Percentiles rank a stretch among this genome's conserved stretches.
phyloP scores from a whole-genome alignment of 805 yeast species.

The Metschnikowia similis region DNA sequence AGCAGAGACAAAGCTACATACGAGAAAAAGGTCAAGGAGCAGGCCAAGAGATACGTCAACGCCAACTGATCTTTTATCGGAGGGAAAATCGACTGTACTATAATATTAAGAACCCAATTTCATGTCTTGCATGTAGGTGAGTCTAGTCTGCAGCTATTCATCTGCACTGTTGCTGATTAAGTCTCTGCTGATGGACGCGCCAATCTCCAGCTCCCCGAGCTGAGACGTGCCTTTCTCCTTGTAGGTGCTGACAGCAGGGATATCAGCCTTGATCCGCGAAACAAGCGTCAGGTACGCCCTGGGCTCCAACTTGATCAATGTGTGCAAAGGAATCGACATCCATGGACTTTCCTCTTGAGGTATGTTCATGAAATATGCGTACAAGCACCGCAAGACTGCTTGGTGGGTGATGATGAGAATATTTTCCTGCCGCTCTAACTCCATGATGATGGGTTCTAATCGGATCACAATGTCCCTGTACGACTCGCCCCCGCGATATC shows the following conservation, averaged over 20 bases:
- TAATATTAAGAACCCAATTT: background rate
- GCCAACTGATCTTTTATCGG: slow-evolving; percentile 7
- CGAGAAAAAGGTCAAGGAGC: slow-evolving; percentile 73
- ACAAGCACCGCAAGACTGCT: slow-evolving; percentile 92
- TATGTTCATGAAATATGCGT: slow-evolving; percentile 97
- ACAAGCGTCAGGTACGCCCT: slow-evolving; percentile 88
- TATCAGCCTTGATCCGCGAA: slow-evolving; percentile 87
- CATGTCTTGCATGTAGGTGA: background rate
- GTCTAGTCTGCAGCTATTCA: background rate
- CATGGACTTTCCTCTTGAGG: slow-evolving; percentile 97
- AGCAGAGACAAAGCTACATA: slow-evolving; percentile 64
- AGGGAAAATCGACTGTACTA: slow-evolving; percentile 4
- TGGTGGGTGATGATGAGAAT: slow-evolving; percentile 95
- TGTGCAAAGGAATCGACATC: slow-evolving; percentile 98
- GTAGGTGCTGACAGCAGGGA: slow-evolving; percentile 96
- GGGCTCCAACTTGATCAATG: slow-evolving; percentile 91
- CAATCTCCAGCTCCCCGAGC: slow-evolving; percentile 47
- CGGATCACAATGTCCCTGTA: slow-evolving; percentile 93
- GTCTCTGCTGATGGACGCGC: slow-evolving; percentile 45
- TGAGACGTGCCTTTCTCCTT: slow-evolving; percentile 87
- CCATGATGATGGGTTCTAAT: slow-evolving; percentile 97
- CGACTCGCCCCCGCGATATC: slow-evolving; percentile 96
- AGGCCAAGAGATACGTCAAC: slow-evolving; percentile 51
- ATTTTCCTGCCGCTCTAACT: slow-evolving; percentile 93
- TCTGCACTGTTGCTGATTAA: slow-evolving; percentile 37